phyloP scores from a whole-genome alignment of 2,329 filamentous ascomycete species.

The Epicoccum nigrum region DNA sequence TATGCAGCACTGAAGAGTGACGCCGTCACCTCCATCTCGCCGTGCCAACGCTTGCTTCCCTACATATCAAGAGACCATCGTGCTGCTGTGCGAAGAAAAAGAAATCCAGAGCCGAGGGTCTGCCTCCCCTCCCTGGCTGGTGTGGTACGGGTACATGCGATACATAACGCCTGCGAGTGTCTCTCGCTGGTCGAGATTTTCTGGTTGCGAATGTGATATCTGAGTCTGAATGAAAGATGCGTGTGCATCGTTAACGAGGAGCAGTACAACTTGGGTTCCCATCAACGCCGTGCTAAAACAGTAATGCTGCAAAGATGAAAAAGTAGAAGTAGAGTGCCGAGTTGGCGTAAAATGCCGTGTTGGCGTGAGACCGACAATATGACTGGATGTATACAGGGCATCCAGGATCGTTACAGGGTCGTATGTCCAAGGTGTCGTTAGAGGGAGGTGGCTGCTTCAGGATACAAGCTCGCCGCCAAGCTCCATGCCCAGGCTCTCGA shows the following conservation, averaged over 20 bases:
- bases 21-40: not conserved
- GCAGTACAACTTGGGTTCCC: slow-evolving; percentile 4
- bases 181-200: slow-evolving; percentile 17
- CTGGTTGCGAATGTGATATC: not conserved
- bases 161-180: slow-evolving; percentile 34
- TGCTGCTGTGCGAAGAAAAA: slow-evolving; percentile 16
- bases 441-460: slow-evolving; percentile 35
- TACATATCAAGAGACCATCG: not conserved
- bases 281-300: slow-evolving; percentile 19
- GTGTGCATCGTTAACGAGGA: slow-evolving; percentile 2
- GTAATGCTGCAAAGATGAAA: slow-evolving; percentile 2
- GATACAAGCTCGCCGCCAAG: slow-evolving; percentile 68
- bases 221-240: no score
- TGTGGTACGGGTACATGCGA: slow-evolving; percentile 24
- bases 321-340: not conserved
- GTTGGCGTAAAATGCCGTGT: slow-evolving; percentile 1
- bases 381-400: slow-evolving; percentile 2
- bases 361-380: slow-evolving; percentile 6
- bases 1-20: slow-evolving; percentile 4
- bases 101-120: slow-evolving; percentile 18
- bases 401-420: slow-evolving; percentile 14
- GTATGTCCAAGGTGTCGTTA: slow-evolving; percentile 11
- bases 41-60: not conserved
- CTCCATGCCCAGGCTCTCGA: slow-evolving; percentile 66
- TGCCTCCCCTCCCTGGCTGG: slow-evolving; percentile 21